Evolutionary conservation across 2,329 filamentous ascomycete species (phyloP).

Genomic region (Arthroderma sp.): DNA sequence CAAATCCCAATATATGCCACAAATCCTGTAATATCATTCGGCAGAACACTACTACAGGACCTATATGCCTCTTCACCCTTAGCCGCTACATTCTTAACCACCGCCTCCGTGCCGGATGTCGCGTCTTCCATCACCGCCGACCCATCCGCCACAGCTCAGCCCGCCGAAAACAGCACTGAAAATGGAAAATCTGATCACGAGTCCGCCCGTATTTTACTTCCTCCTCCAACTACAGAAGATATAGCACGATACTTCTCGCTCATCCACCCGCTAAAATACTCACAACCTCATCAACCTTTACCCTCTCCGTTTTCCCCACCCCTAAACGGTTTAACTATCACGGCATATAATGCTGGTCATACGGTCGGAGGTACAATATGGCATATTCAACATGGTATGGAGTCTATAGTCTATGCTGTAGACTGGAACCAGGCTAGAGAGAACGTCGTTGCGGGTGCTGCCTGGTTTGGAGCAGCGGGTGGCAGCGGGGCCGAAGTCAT

Average conservation of each 20-base stretch:
- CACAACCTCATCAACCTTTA: conserved; percentile 82
- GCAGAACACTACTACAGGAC: conserved; percentile 80
- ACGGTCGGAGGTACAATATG: conserved; percentile 95
- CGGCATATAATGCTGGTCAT: conserved; percentile 91
- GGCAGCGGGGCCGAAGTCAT: conserved; percentile 78
- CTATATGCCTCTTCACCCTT: conserved; percentile 79
- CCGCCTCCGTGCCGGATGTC: conserved; percentile 48
- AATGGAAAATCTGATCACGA: conserved; percentile 10
- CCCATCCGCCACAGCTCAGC: conserved; percentile 21
- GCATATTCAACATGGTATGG: conserved; percentile 93
- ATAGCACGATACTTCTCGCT: conserved; percentile 84
- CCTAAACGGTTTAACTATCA: conserved; percentile 81
- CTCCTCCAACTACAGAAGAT: conserved; percentile 69
- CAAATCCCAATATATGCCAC: conserved; percentile 93
- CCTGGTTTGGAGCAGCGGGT: conserved; percentile 76
- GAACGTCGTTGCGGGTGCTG: conserved; percentile 83
- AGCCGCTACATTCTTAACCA: conserved; percentile 71
- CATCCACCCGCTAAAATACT: conserved; percentile 90
- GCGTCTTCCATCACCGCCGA: conserved; percentile 18
- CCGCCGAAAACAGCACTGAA: conserved; percentile 6
- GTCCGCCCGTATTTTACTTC: conserved; percentile 39
- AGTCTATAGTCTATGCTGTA: conserved; percentile 93
- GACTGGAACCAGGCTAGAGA: conserved; percentile 98
- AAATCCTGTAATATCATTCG: conserved; percentile 80
- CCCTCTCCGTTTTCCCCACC: conserved; percentile 79